These are phyloP conservation scores for Suillus sp. DNA, from an alignment of 768 basidiomycete species.

Conservation along the genomic window DNA sequence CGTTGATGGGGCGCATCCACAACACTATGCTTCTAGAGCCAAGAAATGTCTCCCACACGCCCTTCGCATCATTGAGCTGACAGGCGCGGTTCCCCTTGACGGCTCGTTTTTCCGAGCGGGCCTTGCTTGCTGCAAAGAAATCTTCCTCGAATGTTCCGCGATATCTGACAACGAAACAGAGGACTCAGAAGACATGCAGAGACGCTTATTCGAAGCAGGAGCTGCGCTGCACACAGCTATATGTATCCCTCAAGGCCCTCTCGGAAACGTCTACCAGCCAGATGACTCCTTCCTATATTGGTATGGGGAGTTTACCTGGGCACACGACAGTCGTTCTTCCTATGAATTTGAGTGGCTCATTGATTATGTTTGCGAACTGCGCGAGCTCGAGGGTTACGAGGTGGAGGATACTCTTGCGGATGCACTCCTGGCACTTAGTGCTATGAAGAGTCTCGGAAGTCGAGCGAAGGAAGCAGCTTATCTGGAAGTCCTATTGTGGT, in stretches of 20 bases:
- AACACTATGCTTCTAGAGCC: conserved; percentile 7
- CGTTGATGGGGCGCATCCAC: conserved; percentile 5
- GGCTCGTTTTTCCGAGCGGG: conserved; percentile 10
- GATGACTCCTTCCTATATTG: conserved; percentile 8
- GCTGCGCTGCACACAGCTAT: conserved; percentile 6
- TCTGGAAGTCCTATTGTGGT: conserved; percentile 11
- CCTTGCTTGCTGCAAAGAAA: conserved; percentile 9
- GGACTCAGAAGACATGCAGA: not conserved
- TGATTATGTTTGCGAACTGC: conserved; percentile 11
- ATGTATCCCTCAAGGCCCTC: conserved; percentile 4
- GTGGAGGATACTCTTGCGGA: conserved; percentile 14
- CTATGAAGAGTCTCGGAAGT: conserved; percentile 4
- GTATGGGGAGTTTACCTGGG: conserved; percentile 9
- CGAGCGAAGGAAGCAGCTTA: conserved; percentile 3
- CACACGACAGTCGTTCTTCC: not conserved
- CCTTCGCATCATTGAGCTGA: conserved; percentile 9
- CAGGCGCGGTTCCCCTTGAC: conserved; percentile 1
- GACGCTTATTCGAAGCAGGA: conserved; percentile 4
- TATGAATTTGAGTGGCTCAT: conserved; percentile 14
- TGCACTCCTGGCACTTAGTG: conserved; percentile 14
- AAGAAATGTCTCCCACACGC: conserved; percentile 7
- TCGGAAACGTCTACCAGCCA: conserved; percentile 1
- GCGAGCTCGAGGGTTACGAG: conserved; percentile 7
- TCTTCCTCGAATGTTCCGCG: not conserved
- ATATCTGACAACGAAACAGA: not conserved